These are phyloP conservation scores for Cruciata laevipes DNA, from an alignment of 257 asterid genomes.

Conservation along the genomic window DNA sequence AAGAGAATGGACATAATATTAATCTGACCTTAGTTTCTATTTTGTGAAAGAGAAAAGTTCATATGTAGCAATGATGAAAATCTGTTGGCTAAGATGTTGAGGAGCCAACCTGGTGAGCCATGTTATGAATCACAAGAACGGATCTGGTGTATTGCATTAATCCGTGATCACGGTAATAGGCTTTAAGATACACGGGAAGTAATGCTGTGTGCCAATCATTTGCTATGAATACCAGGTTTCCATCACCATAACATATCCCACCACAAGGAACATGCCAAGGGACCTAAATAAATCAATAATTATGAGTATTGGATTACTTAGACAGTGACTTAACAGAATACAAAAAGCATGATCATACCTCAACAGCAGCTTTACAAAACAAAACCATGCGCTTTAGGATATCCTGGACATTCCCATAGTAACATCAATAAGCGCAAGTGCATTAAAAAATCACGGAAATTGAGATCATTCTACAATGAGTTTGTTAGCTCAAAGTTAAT, in stretches of 20 bases:
- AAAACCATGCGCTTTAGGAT: constrained; percentile 85
- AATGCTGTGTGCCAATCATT: constrained; percentile 99
- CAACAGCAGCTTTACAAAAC: constrained; percentile 94
- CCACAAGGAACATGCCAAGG: constrained; percentile 99
- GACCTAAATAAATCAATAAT: constrained; percentile 39
- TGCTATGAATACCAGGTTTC: constrained; percentile 86
- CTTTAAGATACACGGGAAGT: constrained; percentile 90
- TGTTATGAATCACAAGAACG: constrained; percentile 86
- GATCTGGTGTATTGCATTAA: constrained; percentile 81
- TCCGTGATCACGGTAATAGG: constrained; percentile 88
- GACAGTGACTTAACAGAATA: background rate
- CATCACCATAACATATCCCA: constrained; percentile 95
- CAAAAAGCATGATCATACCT: constrained; percentile 43
- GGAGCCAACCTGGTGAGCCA: constrained; percentile 90
- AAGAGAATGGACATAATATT: constrained; percentile 2
- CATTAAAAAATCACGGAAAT: constrained; percentile 5
- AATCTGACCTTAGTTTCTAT: background rate
- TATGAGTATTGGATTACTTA: background rate
- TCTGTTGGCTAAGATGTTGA: background rate
- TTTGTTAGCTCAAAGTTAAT: background rate
- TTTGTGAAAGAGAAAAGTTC: background rate
- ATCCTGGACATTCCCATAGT: constrained; percentile 54
- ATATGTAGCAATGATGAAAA: background rate
- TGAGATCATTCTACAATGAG: background rate
- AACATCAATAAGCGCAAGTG: constrained; percentile 6